A percentile compares a stretch with the other conserved stretches of the same genome.
Evolutionary conservation across 208 protist genomes (phyloP).

Genomic region (Leishmania martiniquensis): DNA sequence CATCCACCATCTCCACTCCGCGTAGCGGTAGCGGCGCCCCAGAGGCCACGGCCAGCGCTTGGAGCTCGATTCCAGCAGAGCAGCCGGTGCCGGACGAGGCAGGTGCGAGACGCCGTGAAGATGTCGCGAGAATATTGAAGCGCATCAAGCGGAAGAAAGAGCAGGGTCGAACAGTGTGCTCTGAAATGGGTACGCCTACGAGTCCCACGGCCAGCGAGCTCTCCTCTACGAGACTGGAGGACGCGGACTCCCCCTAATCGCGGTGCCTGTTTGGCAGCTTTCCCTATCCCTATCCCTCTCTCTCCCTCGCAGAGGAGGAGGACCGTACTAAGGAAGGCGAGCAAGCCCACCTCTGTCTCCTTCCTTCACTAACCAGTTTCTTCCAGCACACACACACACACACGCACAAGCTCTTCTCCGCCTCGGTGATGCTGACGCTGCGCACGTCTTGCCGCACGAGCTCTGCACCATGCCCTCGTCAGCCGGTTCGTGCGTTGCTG

Average conservation of each 20-base stretch:
- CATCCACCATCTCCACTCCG: slow-evolving; percentile 10
- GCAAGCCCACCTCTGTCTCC: too few species aligned
- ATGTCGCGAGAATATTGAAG: slow-evolving; percentile 47
- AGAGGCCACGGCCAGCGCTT: background rate
- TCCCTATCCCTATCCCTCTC: background rate
- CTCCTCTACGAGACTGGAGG: slow-evolving; percentile 5
- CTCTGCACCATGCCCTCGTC: background rate
- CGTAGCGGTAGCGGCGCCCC: slow-evolving; percentile 10
- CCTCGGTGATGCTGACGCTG: background rate
- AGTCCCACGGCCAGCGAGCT: slow-evolving; percentile 2
- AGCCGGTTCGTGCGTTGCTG: background rate
- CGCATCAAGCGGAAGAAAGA: slow-evolving; percentile 42
- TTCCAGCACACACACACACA: background rate
- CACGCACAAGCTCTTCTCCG: background rate
- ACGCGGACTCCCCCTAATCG: slow-evolving; percentile 10
- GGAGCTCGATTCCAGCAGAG: slow-evolving; percentile 13
- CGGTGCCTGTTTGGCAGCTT: background rate
- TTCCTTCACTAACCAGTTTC: background rate
- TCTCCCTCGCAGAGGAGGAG: background rate
- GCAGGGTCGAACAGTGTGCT: slow-evolving; percentile 14
- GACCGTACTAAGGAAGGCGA: background rate
- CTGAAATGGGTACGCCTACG: slow-evolving; percentile 3
- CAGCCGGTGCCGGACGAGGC: slow-evolving; percentile 13
- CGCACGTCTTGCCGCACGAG: background rate
- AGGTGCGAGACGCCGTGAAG: slow-evolving; percentile 32